Evolutionary conservation across 495 filamentous ascomycete genomes (phyloP).

Genomic region (Aspergillus asperescens): DNA sequence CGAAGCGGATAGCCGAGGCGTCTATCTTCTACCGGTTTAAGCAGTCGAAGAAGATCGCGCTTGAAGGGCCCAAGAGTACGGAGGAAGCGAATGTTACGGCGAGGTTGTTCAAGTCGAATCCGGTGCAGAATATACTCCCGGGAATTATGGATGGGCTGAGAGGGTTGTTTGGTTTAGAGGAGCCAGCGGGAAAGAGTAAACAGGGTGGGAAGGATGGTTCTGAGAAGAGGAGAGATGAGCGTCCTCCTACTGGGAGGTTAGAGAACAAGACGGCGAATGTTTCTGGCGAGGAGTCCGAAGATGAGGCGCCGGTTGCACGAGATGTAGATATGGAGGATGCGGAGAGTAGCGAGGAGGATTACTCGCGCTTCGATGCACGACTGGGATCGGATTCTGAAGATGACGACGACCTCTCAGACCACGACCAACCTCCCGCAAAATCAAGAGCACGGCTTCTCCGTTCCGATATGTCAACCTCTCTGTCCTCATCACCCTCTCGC

Average conservation of each 20-base stretch:
- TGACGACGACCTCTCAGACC: slow-evolving; percentile 31
- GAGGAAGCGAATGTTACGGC: slow-evolving; percentile 70
- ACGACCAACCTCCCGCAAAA: slow-evolving; percentile 18
- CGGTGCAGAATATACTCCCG: slow-evolving; percentile 63
- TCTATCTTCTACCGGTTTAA: slow-evolving; percentile 39
- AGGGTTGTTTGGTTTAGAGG: slow-evolving; percentile 52
- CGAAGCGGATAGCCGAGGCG: slow-evolving; percentile 60
- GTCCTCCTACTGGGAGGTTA: neutral
- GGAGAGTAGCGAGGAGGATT: slow-evolving; percentile 38
- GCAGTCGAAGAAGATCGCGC: slow-evolving; percentile 28
- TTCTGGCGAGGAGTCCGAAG: slow-evolving; percentile 2
- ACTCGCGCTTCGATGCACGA: slow-evolving; percentile 48
- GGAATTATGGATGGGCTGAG: slow-evolving; percentile 59
- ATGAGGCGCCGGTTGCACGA: slow-evolving; percentile 2
- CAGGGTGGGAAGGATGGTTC: slow-evolving; percentile 14
- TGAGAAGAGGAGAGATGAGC: slow-evolving; percentile 7
- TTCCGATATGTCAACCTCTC: slow-evolving; percentile 16
- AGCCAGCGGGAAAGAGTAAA: slow-evolving; percentile 27
- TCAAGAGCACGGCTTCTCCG: neutral
- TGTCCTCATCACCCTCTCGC: slow-evolving; percentile 37
- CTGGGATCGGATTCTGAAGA: slow-evolving; percentile 51
- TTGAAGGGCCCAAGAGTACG: slow-evolving; percentile 42
- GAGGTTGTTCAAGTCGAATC: slow-evolving; percentile 69
- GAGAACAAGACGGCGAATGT: neutral
- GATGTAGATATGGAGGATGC: slow-evolving; percentile 34